phyloP scores from a whole-genome alignment of 495 filamentous ascomycete species.

The Rhypophila decipiens region DNA sequence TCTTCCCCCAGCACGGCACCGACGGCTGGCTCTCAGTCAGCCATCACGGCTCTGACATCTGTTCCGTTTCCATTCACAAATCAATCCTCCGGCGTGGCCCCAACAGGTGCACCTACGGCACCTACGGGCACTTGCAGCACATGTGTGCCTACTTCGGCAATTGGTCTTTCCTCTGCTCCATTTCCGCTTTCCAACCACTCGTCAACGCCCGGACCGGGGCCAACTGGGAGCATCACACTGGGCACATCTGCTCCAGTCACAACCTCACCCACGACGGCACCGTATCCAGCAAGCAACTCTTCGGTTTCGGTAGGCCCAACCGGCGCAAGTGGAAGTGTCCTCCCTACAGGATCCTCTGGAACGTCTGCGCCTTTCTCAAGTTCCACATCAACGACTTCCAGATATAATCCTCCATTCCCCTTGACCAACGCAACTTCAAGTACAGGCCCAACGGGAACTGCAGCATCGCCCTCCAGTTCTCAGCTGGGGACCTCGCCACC shows the following conservation, averaged over 20 bases:
- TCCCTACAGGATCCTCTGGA: too few relatives aligned
- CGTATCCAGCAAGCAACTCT: constrained; percentile 11
- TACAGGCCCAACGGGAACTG: constrained; percentile 1
- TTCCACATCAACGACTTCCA: too few relatives aligned
- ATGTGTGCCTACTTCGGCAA: constrained; percentile 3
- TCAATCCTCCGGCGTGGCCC: constrained; percentile 1
- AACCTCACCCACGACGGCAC: constrained; percentile 1
- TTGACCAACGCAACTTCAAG: constrained; percentile 7
- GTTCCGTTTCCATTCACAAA: constrained; percentile 12
- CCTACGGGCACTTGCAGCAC: background rate
- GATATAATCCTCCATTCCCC: constrained; percentile 3
- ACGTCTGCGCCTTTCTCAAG: background rate
- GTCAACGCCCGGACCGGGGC: background rate
- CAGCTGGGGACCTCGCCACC: background rate
- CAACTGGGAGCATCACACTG: background rate
- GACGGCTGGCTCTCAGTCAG: too few relatives aligned
- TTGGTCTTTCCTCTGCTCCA: constrained; percentile 13
- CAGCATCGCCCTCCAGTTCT: background rate
- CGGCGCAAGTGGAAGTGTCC: too few relatives aligned
- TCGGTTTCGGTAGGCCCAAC: constrained; percentile 3
- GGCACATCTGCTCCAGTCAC: background rate
- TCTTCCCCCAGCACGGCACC: too few relatives aligned
- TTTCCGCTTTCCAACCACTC: constrained; percentile 26
- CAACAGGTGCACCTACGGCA: background rate
- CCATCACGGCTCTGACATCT: too few relatives aligned